Percentiles rank a stretch among this genome's conserved stretches.
Evolutionary conservation across 768 basidiomycete genomes (phyloP).

Genomic region (Serendipita sp.): DNA sequence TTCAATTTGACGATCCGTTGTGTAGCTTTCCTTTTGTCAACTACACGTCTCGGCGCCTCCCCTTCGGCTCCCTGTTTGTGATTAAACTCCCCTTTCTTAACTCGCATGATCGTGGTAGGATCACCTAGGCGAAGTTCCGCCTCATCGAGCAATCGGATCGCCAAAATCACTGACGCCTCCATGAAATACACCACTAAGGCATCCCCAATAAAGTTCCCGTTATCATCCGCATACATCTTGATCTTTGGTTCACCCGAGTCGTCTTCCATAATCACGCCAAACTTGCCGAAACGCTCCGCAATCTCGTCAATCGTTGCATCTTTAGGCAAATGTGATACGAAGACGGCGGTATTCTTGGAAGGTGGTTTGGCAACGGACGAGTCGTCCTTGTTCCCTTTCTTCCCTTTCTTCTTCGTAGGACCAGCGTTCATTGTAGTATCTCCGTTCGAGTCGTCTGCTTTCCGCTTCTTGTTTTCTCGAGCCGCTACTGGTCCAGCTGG

Average conservation of each 20-base stretch:
- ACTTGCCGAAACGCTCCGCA: conserved; percentile 74
- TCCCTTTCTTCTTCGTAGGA: conserved; percentile 52
- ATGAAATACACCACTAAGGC: conserved; percentile 95
- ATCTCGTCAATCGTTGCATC: conserved; percentile 63
- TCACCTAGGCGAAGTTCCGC: conserved; percentile 79
- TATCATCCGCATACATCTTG: conserved; percentile 83
- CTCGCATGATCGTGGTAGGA: conserved; percentile 50
- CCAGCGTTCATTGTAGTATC: conserved; percentile 40
- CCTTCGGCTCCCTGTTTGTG: conserved; percentile 39
- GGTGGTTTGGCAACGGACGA: conserved; percentile 22
- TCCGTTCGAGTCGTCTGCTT: conserved; percentile 63
- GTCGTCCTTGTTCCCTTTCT: conserved; percentile 33
- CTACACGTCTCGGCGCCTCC: conserved; percentile 36
- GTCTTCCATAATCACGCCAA: conserved; percentile 84
- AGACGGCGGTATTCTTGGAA: conserved; percentile 88
- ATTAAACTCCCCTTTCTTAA: conserved; percentile 58
- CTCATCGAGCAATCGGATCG: conserved; percentile 74
- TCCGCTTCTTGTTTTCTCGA: conserved; percentile 33
- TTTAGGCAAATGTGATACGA: conserved; percentile 65
- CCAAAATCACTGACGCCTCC: conserved; percentile 82
- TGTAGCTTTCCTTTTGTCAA: conserved; percentile 64
- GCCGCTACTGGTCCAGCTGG: conserved; percentile 71
- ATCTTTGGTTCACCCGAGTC: conserved; percentile 83
- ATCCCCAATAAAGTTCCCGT: conserved; percentile 82
- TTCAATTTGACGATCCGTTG: conserved; percentile 73